Evolutionary conservation across 805 yeast species (phyloP).

Genomic region (Wickerhamomyces xylosicus): DNA sequence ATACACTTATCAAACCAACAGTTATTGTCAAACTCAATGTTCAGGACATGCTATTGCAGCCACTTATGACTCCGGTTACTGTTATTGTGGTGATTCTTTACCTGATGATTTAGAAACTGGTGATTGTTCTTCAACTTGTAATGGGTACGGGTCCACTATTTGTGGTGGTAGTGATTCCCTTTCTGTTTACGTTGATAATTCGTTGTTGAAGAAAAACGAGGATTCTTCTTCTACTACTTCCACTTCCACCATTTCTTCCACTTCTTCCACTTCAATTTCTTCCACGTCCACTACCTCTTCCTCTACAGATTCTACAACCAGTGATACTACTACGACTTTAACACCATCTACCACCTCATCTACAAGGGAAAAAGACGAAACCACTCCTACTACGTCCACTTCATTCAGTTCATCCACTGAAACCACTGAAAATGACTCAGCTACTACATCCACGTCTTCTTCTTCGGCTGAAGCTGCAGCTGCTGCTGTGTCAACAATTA

Average conservation of each 20-base stretch:
- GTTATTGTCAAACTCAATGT: constrained; percentile 47
- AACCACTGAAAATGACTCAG: no score
- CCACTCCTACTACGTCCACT: no score
- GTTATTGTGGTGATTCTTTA: constrained; percentile 56
- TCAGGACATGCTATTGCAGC: constrained; percentile 37
- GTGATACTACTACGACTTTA: constrained; percentile 2
- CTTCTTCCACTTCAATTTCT: no score
- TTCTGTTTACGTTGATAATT: constrained; percentile 27
- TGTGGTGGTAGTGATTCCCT: constrained; percentile 55
- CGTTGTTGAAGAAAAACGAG: constrained; percentile 16
- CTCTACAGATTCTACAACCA: no score
- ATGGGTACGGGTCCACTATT: constrained; percentile 48
- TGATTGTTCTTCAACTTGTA: constrained; percentile 38
- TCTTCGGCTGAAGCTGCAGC: constrained; percentile 5
- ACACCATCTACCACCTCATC: constrained; percentile 7
- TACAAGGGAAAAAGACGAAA: neutral
- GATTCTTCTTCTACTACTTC: constrained; percentile 7
- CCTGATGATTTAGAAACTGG: constrained; percentile 23
- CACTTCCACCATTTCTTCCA: neutral
- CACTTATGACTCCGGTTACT: constrained; percentile 38
- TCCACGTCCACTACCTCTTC: no score
- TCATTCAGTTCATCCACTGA: constrained; percentile 4
- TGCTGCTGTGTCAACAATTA: constrained; percentile 4
- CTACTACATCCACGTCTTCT: no score
- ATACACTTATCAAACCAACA: constrained; percentile 48